A percentile compares a stretch with the other conserved stretches of the same genome.
Conservation (phyloP, 2,329 filamentous ascomycete genomes). For the Ophiostoma montium region DNA sequence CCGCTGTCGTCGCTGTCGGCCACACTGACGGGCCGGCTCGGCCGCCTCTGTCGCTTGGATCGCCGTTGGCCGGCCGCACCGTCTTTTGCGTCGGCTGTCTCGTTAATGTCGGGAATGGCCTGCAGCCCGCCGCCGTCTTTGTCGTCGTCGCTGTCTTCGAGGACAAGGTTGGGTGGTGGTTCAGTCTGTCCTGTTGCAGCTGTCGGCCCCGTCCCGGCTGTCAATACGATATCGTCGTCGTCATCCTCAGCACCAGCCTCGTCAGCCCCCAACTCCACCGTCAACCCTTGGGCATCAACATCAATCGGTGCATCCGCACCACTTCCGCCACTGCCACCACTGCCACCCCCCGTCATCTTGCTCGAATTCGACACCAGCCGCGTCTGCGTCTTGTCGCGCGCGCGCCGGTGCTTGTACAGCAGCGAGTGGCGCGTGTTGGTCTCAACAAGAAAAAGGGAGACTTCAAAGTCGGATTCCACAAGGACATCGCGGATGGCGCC, state of each 20-base stretch:
- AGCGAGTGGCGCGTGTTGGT: conserved; percentile 73
- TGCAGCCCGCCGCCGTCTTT: not conserved
- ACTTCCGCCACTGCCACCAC: no score
- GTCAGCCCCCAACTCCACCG: not conserved
- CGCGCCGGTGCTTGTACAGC: conserved; percentile 71
- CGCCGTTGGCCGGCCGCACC: conserved; percentile 14
- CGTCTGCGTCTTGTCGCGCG: conserved; percentile 41
- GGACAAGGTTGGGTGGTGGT: conserved; percentile 33
- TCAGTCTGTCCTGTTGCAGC: conserved; percentile 21
- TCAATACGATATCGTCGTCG: conserved; percentile 34
- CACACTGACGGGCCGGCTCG: conserved; percentile 15
- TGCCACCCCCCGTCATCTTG: conserved; percentile 44
- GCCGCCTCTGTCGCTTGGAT: conserved; percentile 20
- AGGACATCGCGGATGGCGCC: conserved; percentile 77
- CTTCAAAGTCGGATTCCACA: conserved; percentile 80
- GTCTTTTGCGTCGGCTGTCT: not conserved
- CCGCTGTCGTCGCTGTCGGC: conserved; percentile 24
- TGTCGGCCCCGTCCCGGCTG: not conserved
- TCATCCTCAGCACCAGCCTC: conserved; percentile 30
- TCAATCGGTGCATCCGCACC: conserved; percentile 39
- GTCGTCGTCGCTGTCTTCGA: conserved; percentile 16
- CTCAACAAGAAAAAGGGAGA: conserved; percentile 85
- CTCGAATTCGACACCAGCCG: conserved; percentile 47
- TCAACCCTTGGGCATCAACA: conserved; percentile 24
- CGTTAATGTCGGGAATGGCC: conserved; percentile 10